Evolutionary conservation across 352 stramenopile species (phyloP), one percentile per base, ranked within the genome.

Genomic region (Pythium aristosporum): DNA sequence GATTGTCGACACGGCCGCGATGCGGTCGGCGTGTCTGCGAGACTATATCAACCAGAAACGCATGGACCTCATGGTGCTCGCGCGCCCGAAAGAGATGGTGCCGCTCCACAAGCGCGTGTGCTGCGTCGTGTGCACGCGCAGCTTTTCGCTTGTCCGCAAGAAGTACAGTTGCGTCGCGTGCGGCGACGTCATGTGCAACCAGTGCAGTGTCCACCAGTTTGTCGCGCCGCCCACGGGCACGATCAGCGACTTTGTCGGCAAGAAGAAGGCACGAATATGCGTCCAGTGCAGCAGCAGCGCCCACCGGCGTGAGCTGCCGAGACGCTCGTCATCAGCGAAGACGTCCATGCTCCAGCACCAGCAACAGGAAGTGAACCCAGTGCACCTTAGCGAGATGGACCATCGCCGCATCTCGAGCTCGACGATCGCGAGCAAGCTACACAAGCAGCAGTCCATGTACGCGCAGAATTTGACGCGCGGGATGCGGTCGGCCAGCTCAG

Each of bases 111-210:
- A 84, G 46, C 83, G 85, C n/a, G 73, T 91, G 25, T 91, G 80
- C 64, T 94, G 85, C 61, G 69, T 88, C 11, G 78, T 94, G 10
- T 94, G 85, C 61, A 94, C 85, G 2, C 84, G 85, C 28, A 90
- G 82, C 61, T 94, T 94, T 61, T 92, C 85, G 21, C 76, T 94
- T 23, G 81, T 94, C 44, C 76, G 85, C 23, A 94, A 94, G 65
- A 94, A 94, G 61, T 91, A 94, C 70, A 91, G 91, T 55, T 94
- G 85, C 58, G 80, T 75, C 15, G 85, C 74, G 30, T 94, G 85
- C 53, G 85, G 85, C 47, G 85, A 94, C 36, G 85, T 94, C 39
- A 88, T 94, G 44, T 94, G 85, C 65, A 88, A 75, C 53, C 81
- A 90, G 61, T 94, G 85, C 53, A 89, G 81, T 52, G 74, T 94